Evolutionary conservation across 31 red algal species (phyloP).

Genomic region (Endocladia muricata): DNA sequence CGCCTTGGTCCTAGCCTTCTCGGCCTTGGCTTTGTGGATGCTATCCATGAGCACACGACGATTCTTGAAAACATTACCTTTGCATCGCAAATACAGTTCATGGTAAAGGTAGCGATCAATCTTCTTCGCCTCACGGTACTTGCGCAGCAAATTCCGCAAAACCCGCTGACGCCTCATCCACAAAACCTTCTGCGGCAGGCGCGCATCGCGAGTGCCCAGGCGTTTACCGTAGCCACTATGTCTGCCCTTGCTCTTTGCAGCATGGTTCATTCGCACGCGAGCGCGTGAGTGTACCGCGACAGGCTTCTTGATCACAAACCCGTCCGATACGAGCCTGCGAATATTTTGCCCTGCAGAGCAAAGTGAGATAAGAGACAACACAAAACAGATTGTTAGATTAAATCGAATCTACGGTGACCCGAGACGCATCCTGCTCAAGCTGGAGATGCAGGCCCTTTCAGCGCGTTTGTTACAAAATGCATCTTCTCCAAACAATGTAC

Average conservation of each 20-base stretch:
- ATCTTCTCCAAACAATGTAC: too few relatives aligned
- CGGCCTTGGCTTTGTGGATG: conserved; percentile 96
- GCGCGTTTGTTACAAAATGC: too few relatives aligned
- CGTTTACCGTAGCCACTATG: conserved; percentile 98
- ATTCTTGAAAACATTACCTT: conserved; percentile 99
- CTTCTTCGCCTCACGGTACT: conserved; percentile 94
- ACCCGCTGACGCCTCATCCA: conserved; percentile 99
- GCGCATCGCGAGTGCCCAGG: conserved; percentile 94
- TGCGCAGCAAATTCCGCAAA: conserved; percentile 88
- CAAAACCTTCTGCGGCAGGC: conserved; percentile 92
- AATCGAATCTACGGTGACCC: too few relatives aligned
- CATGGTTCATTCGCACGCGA: conserved; percentile 83
- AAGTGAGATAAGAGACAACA: too few relatives aligned
- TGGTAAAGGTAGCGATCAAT: conserved; percentile 98
- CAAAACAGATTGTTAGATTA: too few relatives aligned
- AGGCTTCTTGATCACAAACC: conserved; percentile 96
- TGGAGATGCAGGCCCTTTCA: too few relatives aligned
- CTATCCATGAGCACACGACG: conserved; percentile 97
- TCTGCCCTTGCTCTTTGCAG: conserved; percentile 96
- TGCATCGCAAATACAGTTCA: conserved; percentile 92
- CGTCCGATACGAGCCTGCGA: conserved; percentile 91
- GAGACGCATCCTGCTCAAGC: too few relatives aligned
- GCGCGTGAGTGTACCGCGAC: conserved; percentile 95
- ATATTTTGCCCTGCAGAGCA: conserved; percentile 81
- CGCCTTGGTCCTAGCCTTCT: conserved; percentile 85